Conservation (phyloP, 345 rosid genomes). For the Aurinia saxatilis region DNA sequence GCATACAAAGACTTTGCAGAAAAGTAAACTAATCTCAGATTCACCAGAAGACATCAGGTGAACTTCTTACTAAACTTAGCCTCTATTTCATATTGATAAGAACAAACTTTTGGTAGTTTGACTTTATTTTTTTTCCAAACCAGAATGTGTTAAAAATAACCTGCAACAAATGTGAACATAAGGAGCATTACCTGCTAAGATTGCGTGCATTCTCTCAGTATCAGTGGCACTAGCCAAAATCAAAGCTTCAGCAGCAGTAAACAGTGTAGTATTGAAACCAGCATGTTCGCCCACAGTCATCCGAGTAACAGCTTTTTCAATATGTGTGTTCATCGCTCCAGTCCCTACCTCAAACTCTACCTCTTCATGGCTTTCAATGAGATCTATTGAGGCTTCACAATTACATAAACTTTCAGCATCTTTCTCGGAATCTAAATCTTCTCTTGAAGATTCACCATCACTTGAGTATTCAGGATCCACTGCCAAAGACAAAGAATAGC, state of each 20-base stretch:
- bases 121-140: no score
- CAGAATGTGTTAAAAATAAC: no score
- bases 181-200: slow-evolving; percentile 52
- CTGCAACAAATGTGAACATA: not conserved
- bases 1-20: no score
- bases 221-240: slow-evolving; percentile 62
- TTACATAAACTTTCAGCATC: slow-evolving; percentile 12
- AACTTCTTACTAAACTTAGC: not conserved
- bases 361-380: slow-evolving; percentile 73
- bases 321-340: slow-evolving; percentile 52
- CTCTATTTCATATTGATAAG: not conserved
- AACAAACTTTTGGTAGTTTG: not conserved
- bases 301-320: slow-evolving; percentile 62
- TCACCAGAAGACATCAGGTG: not conserved
- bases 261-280: slow-evolving; percentile 35
- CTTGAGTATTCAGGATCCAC: slow-evolving; percentile 17
- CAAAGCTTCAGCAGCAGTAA: slow-evolving; percentile 35
- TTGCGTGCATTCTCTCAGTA: slow-evolving; percentile 28
- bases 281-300: slow-evolving; percentile 87
- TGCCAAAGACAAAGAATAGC: slow-evolving; percentile 53
- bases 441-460: slow-evolving; percentile 31
- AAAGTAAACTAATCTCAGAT: no score
- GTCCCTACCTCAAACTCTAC: slow-evolving; percentile 90
- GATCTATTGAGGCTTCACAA: slow-evolving; percentile 40
- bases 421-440: slow-evolving; percentile 67